Percentiles rank a stretch among this genome's conserved stretches.
Evolutionary conservation across 352 stramenopile species (phyloP).

Genomic region (Globisporangium irregulare): DNA sequence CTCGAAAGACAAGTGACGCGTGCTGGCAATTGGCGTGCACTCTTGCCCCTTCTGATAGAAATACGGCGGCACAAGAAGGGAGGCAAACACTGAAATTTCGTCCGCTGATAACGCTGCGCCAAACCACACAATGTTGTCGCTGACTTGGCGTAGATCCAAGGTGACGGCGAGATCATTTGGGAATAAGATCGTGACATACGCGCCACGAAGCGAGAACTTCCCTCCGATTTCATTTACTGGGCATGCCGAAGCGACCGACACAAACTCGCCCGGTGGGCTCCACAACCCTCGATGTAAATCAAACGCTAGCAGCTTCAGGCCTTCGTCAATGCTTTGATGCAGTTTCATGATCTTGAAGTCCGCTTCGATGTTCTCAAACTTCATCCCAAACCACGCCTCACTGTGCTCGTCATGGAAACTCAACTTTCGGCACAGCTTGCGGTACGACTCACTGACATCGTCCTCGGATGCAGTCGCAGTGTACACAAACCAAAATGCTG

Average conservation of each 20-base stretch:
- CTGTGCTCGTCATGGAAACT: conserved; percentile 30
- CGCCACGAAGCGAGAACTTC: conserved; percentile 12
- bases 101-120: conserved; percentile 25
- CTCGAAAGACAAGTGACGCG: conserved; percentile 34
- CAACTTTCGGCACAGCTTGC: conserved; percentile 30
- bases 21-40: conserved; percentile 34
- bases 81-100: conserved; percentile 30
- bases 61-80: conserved; percentile 36
- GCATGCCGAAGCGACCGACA: conserved; percentile 3
- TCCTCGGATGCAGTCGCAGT: conserved; percentile 26
- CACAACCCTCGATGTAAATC: conserved; percentile 14
- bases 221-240: conserved; percentile 16
- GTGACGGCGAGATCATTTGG: conserved; percentile 24
- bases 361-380: conserved; percentile 42
- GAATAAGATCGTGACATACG: conserved; percentile 20
- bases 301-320: neutral
- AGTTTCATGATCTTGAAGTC: conserved; percentile 17
- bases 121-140: conserved; percentile 41
- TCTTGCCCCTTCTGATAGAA: conserved; percentile 32
- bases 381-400: conserved; percentile 39
- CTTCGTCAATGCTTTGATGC: conserved; percentile 6
- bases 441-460: conserved; percentile 36
- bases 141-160: conserved; percentile 48
- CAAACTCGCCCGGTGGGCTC: conserved; percentile 11
- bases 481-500: conserved; percentile 45